A percentile compares a stretch with the other conserved stretches of the same genome.
phyloP scores from a whole-genome alignment of 768 basidiomycete genomes.

The Russula emetica region DNA sequence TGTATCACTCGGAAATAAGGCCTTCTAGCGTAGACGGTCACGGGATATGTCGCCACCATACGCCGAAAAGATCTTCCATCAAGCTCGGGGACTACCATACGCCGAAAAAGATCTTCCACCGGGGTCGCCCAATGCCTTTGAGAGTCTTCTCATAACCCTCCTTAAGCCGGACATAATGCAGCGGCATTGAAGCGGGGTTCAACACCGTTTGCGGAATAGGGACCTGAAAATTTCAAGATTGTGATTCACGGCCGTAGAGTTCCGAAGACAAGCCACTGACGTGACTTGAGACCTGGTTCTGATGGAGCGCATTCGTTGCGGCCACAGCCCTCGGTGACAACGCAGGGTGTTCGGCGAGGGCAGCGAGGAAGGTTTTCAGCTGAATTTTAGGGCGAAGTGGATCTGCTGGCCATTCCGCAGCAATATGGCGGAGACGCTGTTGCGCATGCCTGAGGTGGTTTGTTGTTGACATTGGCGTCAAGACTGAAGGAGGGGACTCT shows the following conservation, averaged over 20 bases:
- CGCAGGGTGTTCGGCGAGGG: constrained; percentile 63
- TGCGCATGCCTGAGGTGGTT: constrained; percentile 41
- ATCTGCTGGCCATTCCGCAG: constrained; percentile 61
- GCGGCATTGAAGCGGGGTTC: constrained; percentile 65
- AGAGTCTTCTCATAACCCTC: constrained; percentile 74
- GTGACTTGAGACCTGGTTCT: constrained; percentile 55
- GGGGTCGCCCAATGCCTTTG: constrained; percentile 69
- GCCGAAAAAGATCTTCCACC: constrained; percentile 82
- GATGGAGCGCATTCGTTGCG: constrained; percentile 51
- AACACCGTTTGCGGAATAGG: constrained; percentile 59
- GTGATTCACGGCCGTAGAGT: not conserved
- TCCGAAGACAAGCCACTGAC: constrained; percentile 36
- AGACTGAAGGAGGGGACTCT: not conserved
- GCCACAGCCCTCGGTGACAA: constrained; percentile 58
- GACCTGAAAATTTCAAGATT: constrained; percentile 44
- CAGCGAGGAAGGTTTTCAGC: constrained; percentile 58
- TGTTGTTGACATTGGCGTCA: constrained; percentile 30
- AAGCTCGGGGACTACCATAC: constrained; percentile 53
- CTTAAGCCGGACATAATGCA: constrained; percentile 66
- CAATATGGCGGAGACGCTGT: constrained; percentile 49
- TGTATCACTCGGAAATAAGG: not conserved
- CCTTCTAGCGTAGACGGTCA: not conserved
- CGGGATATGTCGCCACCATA: not conserved
- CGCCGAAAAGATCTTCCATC: not conserved
- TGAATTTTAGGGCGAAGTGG: constrained; percentile 77